These are phyloP conservation scores for Penicillium occitanis DNA, from an alignment of 2,329 filamentous ascomycete species.

Conservation along the genomic window DNA sequence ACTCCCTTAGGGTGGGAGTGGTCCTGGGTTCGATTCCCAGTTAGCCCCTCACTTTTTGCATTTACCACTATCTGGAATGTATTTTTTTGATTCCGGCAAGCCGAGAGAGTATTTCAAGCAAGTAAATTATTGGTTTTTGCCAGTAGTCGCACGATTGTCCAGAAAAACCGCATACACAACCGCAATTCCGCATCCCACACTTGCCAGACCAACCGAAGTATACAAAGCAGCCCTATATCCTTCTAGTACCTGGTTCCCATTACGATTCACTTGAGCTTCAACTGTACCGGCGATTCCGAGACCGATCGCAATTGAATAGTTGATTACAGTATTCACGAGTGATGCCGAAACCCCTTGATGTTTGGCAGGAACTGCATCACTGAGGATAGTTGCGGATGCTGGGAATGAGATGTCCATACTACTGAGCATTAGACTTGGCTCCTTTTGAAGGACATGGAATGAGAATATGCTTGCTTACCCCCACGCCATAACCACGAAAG, in stretches of 20 bases:
- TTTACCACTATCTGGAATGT: background rate
- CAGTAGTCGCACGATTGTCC: background rate
- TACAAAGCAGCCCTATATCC: background rate
- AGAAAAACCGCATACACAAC: background rate
- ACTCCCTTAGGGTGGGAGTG: conserved; percentile 17
- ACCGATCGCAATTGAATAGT: conserved; percentile 65
- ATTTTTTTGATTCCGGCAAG: background rate
- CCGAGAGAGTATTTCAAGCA: no score
- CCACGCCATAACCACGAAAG: conserved; percentile 25
- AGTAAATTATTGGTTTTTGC: background rate
- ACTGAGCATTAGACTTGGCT: background rate
- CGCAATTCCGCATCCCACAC: background rate
- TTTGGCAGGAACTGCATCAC: conserved; percentile 49
- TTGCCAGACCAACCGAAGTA: background rate
- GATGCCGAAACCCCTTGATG: conserved; percentile 56
- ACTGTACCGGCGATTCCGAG: conserved; percentile 67
- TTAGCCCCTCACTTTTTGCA: background rate
- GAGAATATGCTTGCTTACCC: background rate
- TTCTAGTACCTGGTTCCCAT: background rate
- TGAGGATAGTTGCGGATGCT: conserved; percentile 61
- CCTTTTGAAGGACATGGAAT: background rate
- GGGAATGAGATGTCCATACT: conserved; percentile 63
- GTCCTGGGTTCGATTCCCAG: conserved; percentile 17
- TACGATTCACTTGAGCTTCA: conserved; percentile 27
- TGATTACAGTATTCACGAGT: conserved; percentile 63